Evolutionary conservation across 75 land plant species (phyloP).

Genomic region (Selaginella moellendorffii): DNA sequence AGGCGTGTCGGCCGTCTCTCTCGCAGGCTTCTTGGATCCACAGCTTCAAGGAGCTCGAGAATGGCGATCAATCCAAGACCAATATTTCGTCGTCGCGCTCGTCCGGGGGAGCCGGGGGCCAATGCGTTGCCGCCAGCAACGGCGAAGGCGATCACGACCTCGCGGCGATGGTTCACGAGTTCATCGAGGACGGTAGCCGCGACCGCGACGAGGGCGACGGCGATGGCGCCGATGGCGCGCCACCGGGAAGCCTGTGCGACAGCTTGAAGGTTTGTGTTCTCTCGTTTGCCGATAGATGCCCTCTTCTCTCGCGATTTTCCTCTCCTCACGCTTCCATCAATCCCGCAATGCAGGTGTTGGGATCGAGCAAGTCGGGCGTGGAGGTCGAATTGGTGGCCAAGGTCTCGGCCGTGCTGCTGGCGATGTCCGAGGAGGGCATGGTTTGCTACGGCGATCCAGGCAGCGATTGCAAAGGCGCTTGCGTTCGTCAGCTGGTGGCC

Average conservation of each 20-base stretch:
- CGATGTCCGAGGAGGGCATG: conserved; percentile 30
- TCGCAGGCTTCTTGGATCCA: neutral
- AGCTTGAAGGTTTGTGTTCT: conserved; percentile 16
- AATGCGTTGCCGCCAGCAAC: conserved; percentile 57
- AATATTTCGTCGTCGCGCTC: neutral
- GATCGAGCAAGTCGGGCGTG: neutral
- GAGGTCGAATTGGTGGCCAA: conserved; percentile 34
- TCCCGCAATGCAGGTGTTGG: neutral
- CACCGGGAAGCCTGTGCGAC: conserved; percentile 14
- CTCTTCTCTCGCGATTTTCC: neutral
- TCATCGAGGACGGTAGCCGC: conserved; percentile 41
- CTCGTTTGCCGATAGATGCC: neutral
- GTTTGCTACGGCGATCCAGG: conserved; percentile 18
- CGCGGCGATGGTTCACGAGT: conserved; percentile 70
- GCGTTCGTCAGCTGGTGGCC: conserved; percentile 36
- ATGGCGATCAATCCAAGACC: neutral
- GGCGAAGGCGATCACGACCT: conserved; percentile 67
- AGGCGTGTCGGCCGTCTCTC: neutral
- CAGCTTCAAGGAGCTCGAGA: neutral
- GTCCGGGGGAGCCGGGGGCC: conserved; percentile 24
- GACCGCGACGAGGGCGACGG: neutral
- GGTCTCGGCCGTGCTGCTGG: conserved; percentile 30
- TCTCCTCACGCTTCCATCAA: neutral
- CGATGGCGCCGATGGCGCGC: conserved; percentile 6
- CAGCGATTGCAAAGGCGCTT: conserved; percentile 34